A percentile compares a stretch with the other conserved stretches of the same genome.
phyloP scores from a whole-genome alignment of 2,329 filamentous ascomycete genomes.

The Penicillium expansum region DNA sequence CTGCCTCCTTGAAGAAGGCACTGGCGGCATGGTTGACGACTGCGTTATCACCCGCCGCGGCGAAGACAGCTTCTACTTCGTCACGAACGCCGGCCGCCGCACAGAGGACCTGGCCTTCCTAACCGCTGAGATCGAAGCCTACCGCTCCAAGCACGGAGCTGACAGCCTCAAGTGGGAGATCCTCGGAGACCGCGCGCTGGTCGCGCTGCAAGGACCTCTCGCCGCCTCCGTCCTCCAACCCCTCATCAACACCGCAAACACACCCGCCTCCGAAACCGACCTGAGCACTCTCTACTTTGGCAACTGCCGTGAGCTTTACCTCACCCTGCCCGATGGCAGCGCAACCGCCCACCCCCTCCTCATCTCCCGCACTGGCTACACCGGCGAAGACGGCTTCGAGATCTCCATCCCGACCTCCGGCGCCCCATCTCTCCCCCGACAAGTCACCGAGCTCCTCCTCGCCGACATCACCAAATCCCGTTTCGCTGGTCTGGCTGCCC shows the following conservation, averaged over 20 bases:
- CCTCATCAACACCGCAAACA: conserved; percentile 54
- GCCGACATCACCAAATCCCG: conserved; percentile 64
- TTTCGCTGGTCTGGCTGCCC: conserved; percentile 82
- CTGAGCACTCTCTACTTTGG: conserved; percentile 79
- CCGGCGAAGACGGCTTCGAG: conserved; percentile 97
- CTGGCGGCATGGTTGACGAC: conserved; percentile 92
- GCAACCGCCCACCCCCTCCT: conserved; percentile 57
- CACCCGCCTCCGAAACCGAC: conserved; percentile 46
- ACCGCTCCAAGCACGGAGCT: conserved; percentile 53
- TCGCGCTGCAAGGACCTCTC: conserved; percentile 86
- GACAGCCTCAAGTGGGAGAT: conserved; percentile 65
- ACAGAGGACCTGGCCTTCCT: conserved; percentile 85
- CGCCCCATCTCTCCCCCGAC: conserved; percentile 46
- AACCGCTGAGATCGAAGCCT: conserved; percentile 62
- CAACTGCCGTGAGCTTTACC: conserved; percentile 62
- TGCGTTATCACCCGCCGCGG: conserved; percentile 82
- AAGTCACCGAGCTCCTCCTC: conserved; percentile 68
- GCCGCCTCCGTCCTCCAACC: conserved; percentile 66
- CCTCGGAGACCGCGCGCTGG: conserved; percentile 69
- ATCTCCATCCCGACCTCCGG: conserved; percentile 74
- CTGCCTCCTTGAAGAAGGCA: conserved; percentile 73
- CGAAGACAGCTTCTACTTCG: conserved; percentile 78
- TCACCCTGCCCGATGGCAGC: conserved; percentile 59
- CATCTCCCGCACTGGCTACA: conserved; percentile 89
- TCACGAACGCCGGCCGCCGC: conserved; percentile 90